A percentile compares a stretch with the other conserved stretches of the same genome.
These are phyloP conservation scores for Dactylellina leptospora DNA, from an alignment of 2,329 filamentous ascomycete genomes.

Conservation along the genomic window DNA sequence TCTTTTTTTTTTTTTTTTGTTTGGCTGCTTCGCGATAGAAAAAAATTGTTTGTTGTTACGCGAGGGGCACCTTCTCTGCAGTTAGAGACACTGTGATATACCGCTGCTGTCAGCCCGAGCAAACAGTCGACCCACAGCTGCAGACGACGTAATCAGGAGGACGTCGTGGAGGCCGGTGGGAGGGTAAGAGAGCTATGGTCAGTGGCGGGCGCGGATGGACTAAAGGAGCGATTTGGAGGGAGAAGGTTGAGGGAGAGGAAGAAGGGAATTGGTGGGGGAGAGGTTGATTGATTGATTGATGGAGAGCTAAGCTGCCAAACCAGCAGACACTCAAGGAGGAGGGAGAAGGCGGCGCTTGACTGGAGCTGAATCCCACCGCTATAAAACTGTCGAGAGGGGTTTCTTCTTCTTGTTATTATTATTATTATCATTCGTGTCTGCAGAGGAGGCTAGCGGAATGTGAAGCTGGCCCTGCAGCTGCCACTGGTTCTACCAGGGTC, in stretches of 20 bases:
- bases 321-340: not conserved
- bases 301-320: not conserved
- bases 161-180: conserved; percentile 21
- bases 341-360: too few species aligned
- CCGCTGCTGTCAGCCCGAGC: conserved; percentile 36
- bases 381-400: too few species aligned
- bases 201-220: not conserved
- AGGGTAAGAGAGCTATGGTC: not conserved
- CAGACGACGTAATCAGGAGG: conserved; percentile 9
- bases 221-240: conserved; percentile 35
- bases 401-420: not conserved
- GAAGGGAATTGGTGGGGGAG: not conserved
- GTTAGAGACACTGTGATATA: not conserved
- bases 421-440: not conserved
- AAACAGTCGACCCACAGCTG: conserved; percentile 29
- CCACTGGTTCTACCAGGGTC: too few species aligned
- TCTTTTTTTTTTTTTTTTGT: conserved; percentile 10
- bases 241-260: not conserved
- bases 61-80: conserved; percentile 53
- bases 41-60: conserved; percentile 45
- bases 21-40: conserved; percentile 48
- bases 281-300: conserved; percentile 3
- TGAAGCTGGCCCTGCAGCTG: conserved; percentile 43
- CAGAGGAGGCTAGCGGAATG: not conserved
- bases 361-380: too few species aligned